A percentile compares a stretch with the other conserved stretches of the same genome.
Evolutionary conservation across 176 grass and related monocot genomes (phyloP).

Genomic region (Oryza rufipogon): DNA sequence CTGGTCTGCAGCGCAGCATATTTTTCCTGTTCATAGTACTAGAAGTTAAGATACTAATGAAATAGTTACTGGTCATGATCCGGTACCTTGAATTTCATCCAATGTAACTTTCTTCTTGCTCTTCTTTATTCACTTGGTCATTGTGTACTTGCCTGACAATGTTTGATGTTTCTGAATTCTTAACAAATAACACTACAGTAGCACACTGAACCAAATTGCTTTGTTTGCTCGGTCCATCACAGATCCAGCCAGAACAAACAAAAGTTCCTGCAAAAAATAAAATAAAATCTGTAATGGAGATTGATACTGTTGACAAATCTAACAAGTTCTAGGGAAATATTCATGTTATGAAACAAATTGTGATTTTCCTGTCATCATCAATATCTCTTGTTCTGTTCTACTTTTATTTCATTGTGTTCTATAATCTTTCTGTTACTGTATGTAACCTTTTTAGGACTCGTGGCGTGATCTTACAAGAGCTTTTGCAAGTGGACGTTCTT

Average conservation of each 20-base stretch:
- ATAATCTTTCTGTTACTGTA: slow-evolving; percentile 20
- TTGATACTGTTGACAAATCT: not conserved
- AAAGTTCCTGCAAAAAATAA: not conserved
- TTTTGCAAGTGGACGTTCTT: slow-evolving; percentile 82
- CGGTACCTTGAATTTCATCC: not conserved
- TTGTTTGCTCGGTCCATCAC: slow-evolving; percentile 10
- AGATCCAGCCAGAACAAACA: not conserved
- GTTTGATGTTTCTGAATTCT: not conserved
- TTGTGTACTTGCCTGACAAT: slow-evolving; percentile 23
- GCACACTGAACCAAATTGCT: slow-evolving; percentile 11
- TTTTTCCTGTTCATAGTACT: not conserved
- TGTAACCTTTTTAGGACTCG: slow-evolving; percentile 62
- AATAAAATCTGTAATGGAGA: slow-evolving; percentile 19
- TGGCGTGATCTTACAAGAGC: slow-evolving; percentile 94
- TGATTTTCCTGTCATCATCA: slow-evolving; percentile 21
- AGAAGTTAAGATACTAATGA: slow-evolving; percentile 1
- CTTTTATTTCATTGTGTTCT: slow-evolving; percentile 5
- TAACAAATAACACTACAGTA: not conserved
- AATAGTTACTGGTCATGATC: not conserved
- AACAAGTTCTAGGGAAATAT: not conserved
- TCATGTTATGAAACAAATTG: not conserved
- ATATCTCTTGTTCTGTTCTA: not conserved
- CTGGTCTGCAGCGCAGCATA: not conserved
- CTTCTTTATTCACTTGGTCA: slow-evolving; percentile 4
- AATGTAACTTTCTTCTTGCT: not conserved